Conservation (phyloP, 257 asterid genomes). For the Verbena officinalis region DNA sequence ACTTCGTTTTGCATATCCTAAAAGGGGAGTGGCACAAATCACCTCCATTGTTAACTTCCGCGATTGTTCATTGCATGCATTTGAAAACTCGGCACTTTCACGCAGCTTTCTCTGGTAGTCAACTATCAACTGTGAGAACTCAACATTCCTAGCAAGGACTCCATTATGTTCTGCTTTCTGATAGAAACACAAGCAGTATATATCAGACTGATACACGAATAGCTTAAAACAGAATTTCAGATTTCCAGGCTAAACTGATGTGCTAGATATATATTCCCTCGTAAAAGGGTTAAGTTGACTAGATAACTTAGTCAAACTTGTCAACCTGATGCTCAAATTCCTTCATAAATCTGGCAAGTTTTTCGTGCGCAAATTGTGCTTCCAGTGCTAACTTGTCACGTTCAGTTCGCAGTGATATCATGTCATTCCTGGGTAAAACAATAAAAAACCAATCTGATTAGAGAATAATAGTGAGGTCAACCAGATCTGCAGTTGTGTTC, state of each 20-base stretch:
- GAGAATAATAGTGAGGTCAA: constrained; percentile 18
- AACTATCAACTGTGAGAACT: constrained; percentile 80
- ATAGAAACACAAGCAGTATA: constrained; percentile 26
- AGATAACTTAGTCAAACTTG: constrained; percentile 7
- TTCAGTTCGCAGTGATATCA: constrained; percentile 66
- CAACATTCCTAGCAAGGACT: constrained; percentile 74
- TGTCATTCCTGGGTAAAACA: constrained; percentile 52
- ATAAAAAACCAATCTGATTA: constrained; percentile 4
- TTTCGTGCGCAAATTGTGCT: constrained; percentile 72
- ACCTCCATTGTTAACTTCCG: constrained; percentile 86
- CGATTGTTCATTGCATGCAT: constrained; percentile 67
- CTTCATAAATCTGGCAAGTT: constrained; percentile 71
- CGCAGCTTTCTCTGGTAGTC: constrained; percentile 85
- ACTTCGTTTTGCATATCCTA: constrained; percentile 1
- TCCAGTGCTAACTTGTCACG: constrained; percentile 78
- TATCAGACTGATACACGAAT: constrained; percentile 16
- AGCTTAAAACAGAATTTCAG: neutral
- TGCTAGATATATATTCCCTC: neutral
- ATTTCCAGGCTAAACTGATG: neutral
- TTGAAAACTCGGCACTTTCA: constrained; percentile 71
- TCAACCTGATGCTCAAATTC: constrained; percentile 87
- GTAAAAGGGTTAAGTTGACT: neutral
- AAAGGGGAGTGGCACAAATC: neutral
- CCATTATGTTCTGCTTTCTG: constrained; percentile 78
- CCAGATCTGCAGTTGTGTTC: neutral